Evolutionary conservation across 176 grass and related monocot species (phyloP).

Genomic region (Juncus effusus): DNA sequence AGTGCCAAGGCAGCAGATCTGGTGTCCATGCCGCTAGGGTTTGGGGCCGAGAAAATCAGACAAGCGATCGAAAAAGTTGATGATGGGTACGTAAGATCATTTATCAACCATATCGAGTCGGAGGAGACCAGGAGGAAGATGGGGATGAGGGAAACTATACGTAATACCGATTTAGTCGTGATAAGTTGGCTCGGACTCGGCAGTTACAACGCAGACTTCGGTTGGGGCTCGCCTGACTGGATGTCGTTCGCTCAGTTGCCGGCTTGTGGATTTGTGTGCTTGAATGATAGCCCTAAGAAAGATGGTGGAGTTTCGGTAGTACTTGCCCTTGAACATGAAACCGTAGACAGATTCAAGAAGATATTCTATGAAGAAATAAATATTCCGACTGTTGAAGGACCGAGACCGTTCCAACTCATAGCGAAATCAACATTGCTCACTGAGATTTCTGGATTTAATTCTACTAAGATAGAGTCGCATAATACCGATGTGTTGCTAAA

Average conservation of each 20-base stretch:
- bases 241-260: background rate
- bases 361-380: slow-evolving; percentile 15
- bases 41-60: slow-evolving; percentile 4
- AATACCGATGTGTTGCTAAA: too few species aligned
- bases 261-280: background rate
- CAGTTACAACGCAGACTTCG: slow-evolving; percentile 25
- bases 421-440: too few species aligned
- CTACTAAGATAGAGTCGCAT: too few species aligned
- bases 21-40: slow-evolving; percentile 6
- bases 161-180: background rate
- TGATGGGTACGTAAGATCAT: slow-evolving; percentile 19
- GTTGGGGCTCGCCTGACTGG: slow-evolving; percentile 20
- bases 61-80: background rate
- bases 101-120: slow-evolving; percentile 8
- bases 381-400: too few species aligned
- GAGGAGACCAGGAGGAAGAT: background rate
- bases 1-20: background rate
- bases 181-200: slow-evolving; percentile 26
- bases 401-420: too few species aligned
- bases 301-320: slow-evolving; percentile 3
- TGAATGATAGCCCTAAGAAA: background rate
- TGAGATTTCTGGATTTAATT: too few species aligned
- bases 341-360: slow-evolving; percentile 13
- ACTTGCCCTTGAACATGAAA: background rate
- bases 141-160: background rate